Evolutionary conservation across 164 flowering plant genomes (phyloP), one percentile per base, ranked within the genome.

Genomic region (Magnolia changhungtana): DNA sequence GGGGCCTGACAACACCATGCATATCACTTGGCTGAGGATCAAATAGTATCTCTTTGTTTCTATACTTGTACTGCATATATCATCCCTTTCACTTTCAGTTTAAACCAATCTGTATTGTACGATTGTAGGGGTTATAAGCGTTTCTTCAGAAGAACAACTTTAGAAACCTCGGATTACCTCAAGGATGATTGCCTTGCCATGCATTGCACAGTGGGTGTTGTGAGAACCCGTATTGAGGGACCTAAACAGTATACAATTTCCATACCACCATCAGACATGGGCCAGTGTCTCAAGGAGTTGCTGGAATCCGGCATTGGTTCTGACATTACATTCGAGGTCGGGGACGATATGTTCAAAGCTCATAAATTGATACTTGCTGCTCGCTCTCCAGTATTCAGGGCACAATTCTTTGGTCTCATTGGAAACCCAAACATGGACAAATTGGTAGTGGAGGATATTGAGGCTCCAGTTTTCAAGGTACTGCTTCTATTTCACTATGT

Each of bases 131-230:
- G 98, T 45, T 95, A 93, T 84, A 93, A 93, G 81, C 93, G 97
- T 7, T 95, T 93, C 83, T 91, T 85, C 74, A 85, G 89, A 80
- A 89, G 98, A 78, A 67, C 83, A 52, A 70, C 77, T 72, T 74
- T 95, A 58, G 98, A 93, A 81, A 72, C 86, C 67, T 95, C 98
- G 7, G 94, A 91, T 71, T 95, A 77, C 78, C 74, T 95, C 66
- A 95, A 88, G 85, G 94, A 92, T 84, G 97, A 95, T 82, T 89
- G 92, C 79, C 93, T 95, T 75, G 74, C 87, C 16, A 81, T 95
- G 90, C 85, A 85, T 80, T 95, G 98, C 82, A 90, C 94, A 50
- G 97, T 95, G 72, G 98, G 98, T 71, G 95, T 95, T 78, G 98
- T 95, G 37, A 89, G 88, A 85, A 87, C 83, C 68, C 92, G 91